These are phyloP conservation scores for Lipomyces orientalis DNA, from an alignment of 805 yeast species.

Conservation along the genomic window DNA sequence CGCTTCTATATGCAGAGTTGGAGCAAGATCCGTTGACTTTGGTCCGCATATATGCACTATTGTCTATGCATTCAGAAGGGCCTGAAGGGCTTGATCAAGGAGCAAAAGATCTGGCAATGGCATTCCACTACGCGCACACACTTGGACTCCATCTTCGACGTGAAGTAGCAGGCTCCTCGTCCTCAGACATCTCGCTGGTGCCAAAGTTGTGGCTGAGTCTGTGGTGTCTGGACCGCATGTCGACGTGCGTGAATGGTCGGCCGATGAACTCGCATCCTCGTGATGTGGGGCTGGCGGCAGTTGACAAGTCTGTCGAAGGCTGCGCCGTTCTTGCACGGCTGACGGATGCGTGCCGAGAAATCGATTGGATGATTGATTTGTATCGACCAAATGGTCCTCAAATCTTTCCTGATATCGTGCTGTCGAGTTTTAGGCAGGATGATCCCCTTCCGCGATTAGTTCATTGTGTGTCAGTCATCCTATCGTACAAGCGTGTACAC, in stretches of 20 bases:
- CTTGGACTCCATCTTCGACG: slow-evolving; percentile 49
- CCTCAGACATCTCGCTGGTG: slow-evolving; percentile 15
- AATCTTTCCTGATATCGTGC: slow-evolving; percentile 17
- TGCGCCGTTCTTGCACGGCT: slow-evolving; percentile 45
- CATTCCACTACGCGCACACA: slow-evolving; percentile 50
- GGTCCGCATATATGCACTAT: slow-evolving; percentile 46
- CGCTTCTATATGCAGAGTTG: slow-evolving; percentile 47
- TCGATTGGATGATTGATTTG: slow-evolving; percentile 48
- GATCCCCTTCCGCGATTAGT: slow-evolving; percentile 34
- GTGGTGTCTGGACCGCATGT: slow-evolving; percentile 50
- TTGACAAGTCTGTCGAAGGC: slow-evolving; percentile 36
- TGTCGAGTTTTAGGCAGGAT: slow-evolving; percentile 14
- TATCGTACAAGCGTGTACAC: slow-evolving; percentile 44
- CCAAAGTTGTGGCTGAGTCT: slow-evolving; percentile 48
- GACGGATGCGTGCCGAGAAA: slow-evolving; percentile 39
- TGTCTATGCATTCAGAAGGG: slow-evolving; percentile 50
- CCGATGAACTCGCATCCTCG: slow-evolving; percentile 48
- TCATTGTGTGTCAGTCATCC: slow-evolving; percentile 42
- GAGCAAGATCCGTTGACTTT: slow-evolving; percentile 49
- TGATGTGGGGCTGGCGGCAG: slow-evolving; percentile 47
- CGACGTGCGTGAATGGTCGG: slow-evolving; percentile 49
- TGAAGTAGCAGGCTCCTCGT: slow-evolving; percentile 39
- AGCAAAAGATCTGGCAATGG: slow-evolving; percentile 44
- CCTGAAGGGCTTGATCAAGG: slow-evolving; percentile 42
- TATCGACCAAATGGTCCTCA: slow-evolving; percentile 45